Conservation (phyloP, 2,329 filamentous ascomycete genomes). For the Talaromyces atroroseus region DNA sequence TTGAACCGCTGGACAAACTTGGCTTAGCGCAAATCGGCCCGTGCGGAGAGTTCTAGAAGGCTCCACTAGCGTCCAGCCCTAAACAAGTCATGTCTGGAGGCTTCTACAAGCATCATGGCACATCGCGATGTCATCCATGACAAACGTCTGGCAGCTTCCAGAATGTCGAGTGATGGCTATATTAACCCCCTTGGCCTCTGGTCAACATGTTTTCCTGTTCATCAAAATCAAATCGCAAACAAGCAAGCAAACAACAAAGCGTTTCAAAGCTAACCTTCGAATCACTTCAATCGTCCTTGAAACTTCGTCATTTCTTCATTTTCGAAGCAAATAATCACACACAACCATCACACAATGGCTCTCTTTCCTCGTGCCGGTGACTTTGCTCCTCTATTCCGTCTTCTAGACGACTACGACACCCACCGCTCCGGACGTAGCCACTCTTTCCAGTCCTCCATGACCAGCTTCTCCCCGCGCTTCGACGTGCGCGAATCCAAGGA, state of each 20-base stretch:
- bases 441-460: conserved; percentile 12
- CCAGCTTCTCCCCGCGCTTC: conserved; percentile 35
- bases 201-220: neutral
- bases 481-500: conserved; percentile 38
- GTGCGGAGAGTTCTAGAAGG: conserved; percentile 9
- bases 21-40: neutral
- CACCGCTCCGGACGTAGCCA: conserved; percentile 17
- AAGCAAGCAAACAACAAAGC: neutral
- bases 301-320: too few species aligned
- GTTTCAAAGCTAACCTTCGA: neutral
- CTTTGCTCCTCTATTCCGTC: conserved; percentile 32
- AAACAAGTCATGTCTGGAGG: neutral
- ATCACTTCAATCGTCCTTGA: neutral
- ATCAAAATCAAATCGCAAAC: conserved; percentile 1
- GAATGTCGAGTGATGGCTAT: conserved; percentile 8
- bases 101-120: conserved; percentile 6
- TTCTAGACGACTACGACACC: conserved; percentile 31
- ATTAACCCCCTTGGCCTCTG: neutral
- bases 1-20: neutral
- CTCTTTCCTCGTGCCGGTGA: conserved; percentile 22
- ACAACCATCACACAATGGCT: conserved; percentile 15
- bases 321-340: neutral
- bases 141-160: conserved; percentile 6
- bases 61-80: conserved; percentile 5
- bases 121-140: too few species aligned